These are phyloP conservation scores for Mortierella sp. DNA, from an alignment of 371 early-diverging fungal genomes.

Conservation along the genomic window DNA sequence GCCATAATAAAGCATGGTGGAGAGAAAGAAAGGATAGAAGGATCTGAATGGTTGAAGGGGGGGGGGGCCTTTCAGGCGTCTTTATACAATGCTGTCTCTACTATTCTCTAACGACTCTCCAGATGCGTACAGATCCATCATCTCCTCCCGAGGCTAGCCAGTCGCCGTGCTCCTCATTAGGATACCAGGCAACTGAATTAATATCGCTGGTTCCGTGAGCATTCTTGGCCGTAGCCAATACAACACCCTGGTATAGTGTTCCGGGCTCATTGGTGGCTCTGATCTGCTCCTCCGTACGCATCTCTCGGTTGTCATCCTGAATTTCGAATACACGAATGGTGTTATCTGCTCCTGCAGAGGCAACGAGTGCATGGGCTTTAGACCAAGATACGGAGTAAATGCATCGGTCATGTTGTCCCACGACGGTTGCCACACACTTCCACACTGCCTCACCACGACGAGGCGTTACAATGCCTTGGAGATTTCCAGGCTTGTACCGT, in stretches of 20 bases:
- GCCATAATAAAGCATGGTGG: neutral
- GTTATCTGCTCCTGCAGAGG: slow-evolving; percentile 90
- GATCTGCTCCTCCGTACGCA: slow-evolving; percentile 23
- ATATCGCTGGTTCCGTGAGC: slow-evolving; percentile 90
- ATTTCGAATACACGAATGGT: slow-evolving; percentile 72
- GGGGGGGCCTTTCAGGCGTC: neutral
- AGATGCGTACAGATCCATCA: slow-evolving; percentile 86
- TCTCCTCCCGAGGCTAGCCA: slow-evolving; percentile 90
- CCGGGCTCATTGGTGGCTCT: slow-evolving; percentile 37
- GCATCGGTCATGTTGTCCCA: slow-evolving; percentile 79
- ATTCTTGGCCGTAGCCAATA: slow-evolving; percentile 56
- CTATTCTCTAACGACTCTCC: slow-evolving; percentile 56
- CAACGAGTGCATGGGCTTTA: slow-evolving; percentile 71
- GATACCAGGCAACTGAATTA: slow-evolving; percentile 91
- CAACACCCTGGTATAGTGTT: slow-evolving; percentile 21
- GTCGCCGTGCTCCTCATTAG: slow-evolving; percentile 64
- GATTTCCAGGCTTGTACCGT: slow-evolving; percentile 60
- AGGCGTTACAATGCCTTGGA: slow-evolving; percentile 54
- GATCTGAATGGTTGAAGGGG: too few relatives aligned
- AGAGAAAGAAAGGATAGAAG: too few relatives aligned
- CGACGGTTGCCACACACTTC: slow-evolving; percentile 72
- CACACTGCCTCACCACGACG: slow-evolving; percentile 70
- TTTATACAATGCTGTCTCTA: slow-evolving; percentile 21
- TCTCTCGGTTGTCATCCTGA: slow-evolving; percentile 26
- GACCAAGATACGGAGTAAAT: slow-evolving; percentile 96